Evolutionary conservation across 345 rosid genomes (phyloP), one percentile per base, ranked within the genome.

Genomic region (Eucalyptus sp.): DNA sequence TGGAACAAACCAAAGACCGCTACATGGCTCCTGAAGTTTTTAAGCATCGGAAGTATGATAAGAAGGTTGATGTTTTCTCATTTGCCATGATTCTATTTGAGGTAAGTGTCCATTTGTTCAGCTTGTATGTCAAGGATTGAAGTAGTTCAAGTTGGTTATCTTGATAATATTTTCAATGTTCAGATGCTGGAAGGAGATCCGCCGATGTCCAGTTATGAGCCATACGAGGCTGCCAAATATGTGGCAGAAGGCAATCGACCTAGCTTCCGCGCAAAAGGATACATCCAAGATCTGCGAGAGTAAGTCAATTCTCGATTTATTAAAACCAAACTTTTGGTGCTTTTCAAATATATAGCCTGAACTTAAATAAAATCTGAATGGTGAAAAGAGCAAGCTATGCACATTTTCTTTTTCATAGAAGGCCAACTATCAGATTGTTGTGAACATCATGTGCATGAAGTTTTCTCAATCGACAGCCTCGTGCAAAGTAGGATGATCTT

Each of bases 21-120:
- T 98, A 98, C 88, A 98, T 98, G 99, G 99, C 99, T 93, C 99
- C 99, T 85, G 99, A 98, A 93, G 99, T 98, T 88, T 98, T 98
- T 96, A 98, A 89, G 94, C 99, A 98, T 92, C 93, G 97, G 89
- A 97, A 92, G 95, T 98, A 97, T 15, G 99, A 98, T 93, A 98
- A 98, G 94, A 98, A 97, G 92, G 99, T 98, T 86, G 99, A 98
- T 89, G 99, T 98, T 90, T 98, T 97, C 94, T 98, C 99, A 41
- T 98, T 98, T 87, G 99, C 96, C 43, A 98, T 98, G 99, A 98
- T 98, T 89, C 95, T 98, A 37, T 97, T 94, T 86, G 98, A 98
- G 99, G 98, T 98, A 95, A 90, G 13, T 49, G 87, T 58, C 88
- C 87, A 86, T 31, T 88, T 88, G 76, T 29, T 13, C 41, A 16